A percentile compares a stretch with the other conserved stretches of the same genome.
Evolutionary conservation across 345 rosid genomes (phyloP).

Genomic region (thale cress (Arabidopsis thaliana)): DNA sequence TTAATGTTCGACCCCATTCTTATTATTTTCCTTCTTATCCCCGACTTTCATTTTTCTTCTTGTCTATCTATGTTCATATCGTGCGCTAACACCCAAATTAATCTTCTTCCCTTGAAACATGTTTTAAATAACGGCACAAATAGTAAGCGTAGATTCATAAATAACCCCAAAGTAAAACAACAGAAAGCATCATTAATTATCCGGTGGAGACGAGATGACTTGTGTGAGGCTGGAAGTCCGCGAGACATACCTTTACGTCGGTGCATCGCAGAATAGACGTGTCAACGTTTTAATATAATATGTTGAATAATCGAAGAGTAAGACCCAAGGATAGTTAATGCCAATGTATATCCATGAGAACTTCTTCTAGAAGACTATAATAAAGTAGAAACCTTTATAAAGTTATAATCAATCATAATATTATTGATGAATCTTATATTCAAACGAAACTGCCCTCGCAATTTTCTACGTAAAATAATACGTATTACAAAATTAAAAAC

Average conservation of each 20-base stretch:
- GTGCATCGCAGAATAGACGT: slow-evolving; percentile 5
- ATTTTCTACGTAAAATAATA: neutral
- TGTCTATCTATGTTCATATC: neutral
- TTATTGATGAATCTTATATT: neutral
- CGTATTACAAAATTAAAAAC: neutral
- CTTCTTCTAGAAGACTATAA: slow-evolving; percentile 26
- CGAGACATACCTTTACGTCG: slow-evolving; percentile 27
- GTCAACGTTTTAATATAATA: neutral
- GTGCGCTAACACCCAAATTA: neutral
- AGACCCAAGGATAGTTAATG: neutral
- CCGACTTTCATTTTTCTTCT: neutral
- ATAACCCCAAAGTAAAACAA: neutral
- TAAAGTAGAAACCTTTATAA: neutral
- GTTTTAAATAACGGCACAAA: too few species aligned
- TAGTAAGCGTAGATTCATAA: neutral
- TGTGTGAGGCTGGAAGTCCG: slow-evolving; percentile 24
- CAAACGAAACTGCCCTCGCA: neutral
- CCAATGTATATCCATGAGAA: neutral
- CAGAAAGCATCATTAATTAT: slow-evolving; percentile 1
- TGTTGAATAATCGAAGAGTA: neutral
- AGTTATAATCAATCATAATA: neutral
- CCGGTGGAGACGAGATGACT: slow-evolving; percentile 27
- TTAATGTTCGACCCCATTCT: slow-evolving; percentile 12
- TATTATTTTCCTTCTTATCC: slow-evolving; percentile 19
- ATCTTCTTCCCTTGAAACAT: too few species aligned